Percentiles rank a stretch among this genome's conserved stretches.
Evolutionary conservation across 345 rosid genomes (phyloP).

Genomic region (Turnera subulata): DNA sequence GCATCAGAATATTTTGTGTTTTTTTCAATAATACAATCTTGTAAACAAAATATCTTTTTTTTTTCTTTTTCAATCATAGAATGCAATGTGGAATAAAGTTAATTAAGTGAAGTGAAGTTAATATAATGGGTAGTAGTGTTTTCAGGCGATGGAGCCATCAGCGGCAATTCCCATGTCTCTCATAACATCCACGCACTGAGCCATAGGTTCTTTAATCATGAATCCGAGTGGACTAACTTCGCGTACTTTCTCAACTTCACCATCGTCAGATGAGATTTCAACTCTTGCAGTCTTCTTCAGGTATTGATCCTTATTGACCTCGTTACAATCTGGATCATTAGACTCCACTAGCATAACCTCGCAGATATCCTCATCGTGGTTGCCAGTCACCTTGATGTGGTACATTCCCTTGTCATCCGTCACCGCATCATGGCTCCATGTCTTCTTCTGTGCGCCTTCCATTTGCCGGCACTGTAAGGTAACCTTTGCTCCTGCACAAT

Average conservation of each 20-base stretch:
- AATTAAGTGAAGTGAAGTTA: too few relatives aligned
- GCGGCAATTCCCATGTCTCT: slow-evolving; percentile 52
- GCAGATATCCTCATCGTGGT: slow-evolving; percentile 68
- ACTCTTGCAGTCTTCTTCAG: slow-evolving; percentile 40
- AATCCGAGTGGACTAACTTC: slow-evolving; percentile 59
- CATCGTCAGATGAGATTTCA: slow-evolving; percentile 45
- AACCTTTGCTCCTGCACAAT: slow-evolving; percentile 49
- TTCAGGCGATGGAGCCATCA: neutral
- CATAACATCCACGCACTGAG: slow-evolving; percentile 43
- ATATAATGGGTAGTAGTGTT: too few relatives aligned
- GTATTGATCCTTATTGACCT: slow-evolving; percentile 30
- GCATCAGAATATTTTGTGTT: too few relatives aligned
- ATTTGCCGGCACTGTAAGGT: slow-evolving; percentile 53
- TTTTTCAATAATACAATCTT: too few relatives aligned
- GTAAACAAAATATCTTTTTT: too few relatives aligned
- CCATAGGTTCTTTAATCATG: slow-evolving; percentile 41
- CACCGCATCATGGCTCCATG: slow-evolving; percentile 34
- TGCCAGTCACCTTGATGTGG: slow-evolving; percentile 47
- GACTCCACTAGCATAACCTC: slow-evolving; percentile 45
- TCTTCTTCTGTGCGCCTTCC: slow-evolving; percentile 20
- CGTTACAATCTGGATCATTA: slow-evolving; percentile 43
- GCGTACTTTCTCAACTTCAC: slow-evolving; percentile 35
- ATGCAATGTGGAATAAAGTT: too few relatives aligned
- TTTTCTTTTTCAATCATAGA: too few relatives aligned
- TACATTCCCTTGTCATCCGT: slow-evolving; percentile 44